Base-by-base conservation (phyloP, 176 grass and related monocot genomes). In the Neostapfia colusana region DNA sequence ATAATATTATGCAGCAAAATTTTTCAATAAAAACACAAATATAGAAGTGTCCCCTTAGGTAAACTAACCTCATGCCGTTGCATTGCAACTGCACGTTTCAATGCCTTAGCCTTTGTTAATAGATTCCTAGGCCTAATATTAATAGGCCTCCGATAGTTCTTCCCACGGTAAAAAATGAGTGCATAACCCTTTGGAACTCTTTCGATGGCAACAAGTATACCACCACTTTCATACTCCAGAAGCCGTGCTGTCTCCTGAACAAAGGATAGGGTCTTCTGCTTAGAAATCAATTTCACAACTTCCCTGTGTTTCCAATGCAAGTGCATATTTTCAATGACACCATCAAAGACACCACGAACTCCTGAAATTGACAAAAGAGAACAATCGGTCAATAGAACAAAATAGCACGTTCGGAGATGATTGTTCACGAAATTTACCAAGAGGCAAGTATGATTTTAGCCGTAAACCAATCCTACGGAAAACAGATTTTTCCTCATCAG, bases 221-320 rank as follows among this genome's bases (percentile, higher is more conserved):
- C 95, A 5, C 95, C 95, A 77, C 95, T 98, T 82, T 94, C 91
- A 67, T 94, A 98, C 65, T 90, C 85, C 48, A 98, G 53, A n/a
- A 98, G 85, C 15, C 87, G 71, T 63, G 91, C 91, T 24, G 95
- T 98, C 64, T 94, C 91, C 77, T 92, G 66, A 68, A 98, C 91
- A 44, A 91, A 98, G 34, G 91, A 65, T 27, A 92, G 76, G 2
- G 89, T 98, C 81, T 98, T 98, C 57, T 92, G 89, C 65, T 98
- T 98, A 36, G 95, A 90, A 51, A 98, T 92, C 41, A 98, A 86
- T 87, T 98, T 98, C 39, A 94, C 89, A 62, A 98, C 43, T 82
- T 98, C 95, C 75, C 95, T 91, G 58, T 98, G 91, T 63, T 94
- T 98, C 95, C 95, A 98, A 39, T 98, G 95, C 82, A 98, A 88